phyloP scores from a whole-genome alignment of 2,329 filamentous ascomycete species.

The Venturia asperata region DNA sequence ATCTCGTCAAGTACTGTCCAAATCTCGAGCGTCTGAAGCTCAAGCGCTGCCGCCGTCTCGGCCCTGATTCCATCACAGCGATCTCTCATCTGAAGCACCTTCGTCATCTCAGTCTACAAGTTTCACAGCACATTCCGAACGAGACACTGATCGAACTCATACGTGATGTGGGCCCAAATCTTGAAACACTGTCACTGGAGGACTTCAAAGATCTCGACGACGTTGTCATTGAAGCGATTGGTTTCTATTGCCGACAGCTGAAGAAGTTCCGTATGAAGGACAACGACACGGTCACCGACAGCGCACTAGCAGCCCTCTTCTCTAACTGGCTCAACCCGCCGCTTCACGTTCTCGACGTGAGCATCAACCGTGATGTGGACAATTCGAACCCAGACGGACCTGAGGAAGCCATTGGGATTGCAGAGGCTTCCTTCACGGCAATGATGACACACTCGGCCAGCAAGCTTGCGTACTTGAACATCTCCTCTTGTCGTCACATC shows the following conservation, averaged over 20 bases:
- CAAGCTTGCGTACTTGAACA: slow-evolving; percentile 59
- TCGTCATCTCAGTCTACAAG: slow-evolving; percentile 67
- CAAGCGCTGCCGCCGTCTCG: slow-evolving; percentile 69
- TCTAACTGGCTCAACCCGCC: slow-evolving; percentile 66
- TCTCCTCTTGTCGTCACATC: slow-evolving; percentile 83
- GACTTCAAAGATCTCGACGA: slow-evolving; percentile 62
- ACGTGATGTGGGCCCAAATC: slow-evolving; percentile 51
- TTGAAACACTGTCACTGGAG: slow-evolving; percentile 74
- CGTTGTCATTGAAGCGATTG: slow-evolving; percentile 61
- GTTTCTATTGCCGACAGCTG: slow-evolving; percentile 59
- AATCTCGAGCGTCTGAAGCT: slow-evolving; percentile 71
- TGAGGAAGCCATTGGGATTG: slow-evolving; percentile 60
- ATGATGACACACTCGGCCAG: slow-evolving; percentile 77
- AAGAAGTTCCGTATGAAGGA: slow-evolving; percentile 74
- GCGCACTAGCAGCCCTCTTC: slow-evolving; percentile 66
- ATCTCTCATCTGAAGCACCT: slow-evolving; percentile 59
- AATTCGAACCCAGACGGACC: slow-evolving; percentile 59
- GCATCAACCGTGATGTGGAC: slow-evolving; percentile 71
- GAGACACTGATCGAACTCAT: slow-evolving; percentile 57
- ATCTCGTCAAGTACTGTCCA: slow-evolving; percentile 59
- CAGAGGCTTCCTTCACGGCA: slow-evolving; percentile 66
- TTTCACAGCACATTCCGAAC: slow-evolving; percentile 50
- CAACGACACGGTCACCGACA: slow-evolving; percentile 68
- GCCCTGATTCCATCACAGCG: slow-evolving; percentile 55
- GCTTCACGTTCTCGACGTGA: slow-evolving; percentile 64